phyloP scores from a whole-genome alignment of 2,329 filamentous ascomycete genomes.

The Paraphoma sp. region DNA sequence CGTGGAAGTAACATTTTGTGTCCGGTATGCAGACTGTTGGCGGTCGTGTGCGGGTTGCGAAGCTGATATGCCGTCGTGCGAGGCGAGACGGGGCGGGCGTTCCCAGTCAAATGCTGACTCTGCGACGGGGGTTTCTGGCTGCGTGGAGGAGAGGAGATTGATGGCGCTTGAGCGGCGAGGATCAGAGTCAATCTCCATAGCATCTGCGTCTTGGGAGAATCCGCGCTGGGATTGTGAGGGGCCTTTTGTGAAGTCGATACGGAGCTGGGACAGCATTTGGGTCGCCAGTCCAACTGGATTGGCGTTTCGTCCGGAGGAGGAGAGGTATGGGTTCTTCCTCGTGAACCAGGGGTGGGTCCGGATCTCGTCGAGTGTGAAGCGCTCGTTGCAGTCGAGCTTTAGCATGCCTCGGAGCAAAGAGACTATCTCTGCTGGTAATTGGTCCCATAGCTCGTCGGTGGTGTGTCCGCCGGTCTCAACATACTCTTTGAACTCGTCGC shows the following conservation, averaged over 20 bases:
- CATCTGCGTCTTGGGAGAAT: constrained; percentile 54
- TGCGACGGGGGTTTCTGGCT: constrained; percentile 78
- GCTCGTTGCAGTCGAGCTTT: constrained; percentile 73
- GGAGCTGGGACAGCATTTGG: constrained; percentile 89
- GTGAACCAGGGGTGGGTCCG: constrained; percentile 96
- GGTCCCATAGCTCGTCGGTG: constrained; percentile 83
- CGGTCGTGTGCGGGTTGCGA: constrained; percentile 47
- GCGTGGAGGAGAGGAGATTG: constrained; percentile 74
- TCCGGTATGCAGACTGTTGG: constrained; percentile 35
- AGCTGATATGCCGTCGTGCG: constrained; percentile 43
- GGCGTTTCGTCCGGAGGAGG: constrained; percentile 73
- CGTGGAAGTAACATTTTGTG: constrained; percentile 16
- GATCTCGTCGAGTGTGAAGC: constrained; percentile 87
- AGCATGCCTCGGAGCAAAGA: constrained; percentile 94
- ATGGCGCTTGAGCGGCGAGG: constrained; percentile 43
- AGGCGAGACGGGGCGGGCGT: constrained; percentile 63
- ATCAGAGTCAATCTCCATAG: constrained; percentile 73
- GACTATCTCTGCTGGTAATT: constrained; percentile 74
- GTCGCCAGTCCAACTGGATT: constrained; percentile 89
- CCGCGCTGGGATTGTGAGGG: constrained; percentile 60
- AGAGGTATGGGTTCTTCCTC: constrained; percentile 77
- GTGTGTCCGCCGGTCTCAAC: constrained; percentile 79
- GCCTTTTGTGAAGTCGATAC: constrained; percentile 81
- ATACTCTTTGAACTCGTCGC: constrained; percentile 93
- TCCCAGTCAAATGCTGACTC: constrained; percentile 90